These are phyloP conservation scores for Trametes cubensis DNA, from an alignment of 768 basidiomycete species.

Conservation along the genomic window DNA sequence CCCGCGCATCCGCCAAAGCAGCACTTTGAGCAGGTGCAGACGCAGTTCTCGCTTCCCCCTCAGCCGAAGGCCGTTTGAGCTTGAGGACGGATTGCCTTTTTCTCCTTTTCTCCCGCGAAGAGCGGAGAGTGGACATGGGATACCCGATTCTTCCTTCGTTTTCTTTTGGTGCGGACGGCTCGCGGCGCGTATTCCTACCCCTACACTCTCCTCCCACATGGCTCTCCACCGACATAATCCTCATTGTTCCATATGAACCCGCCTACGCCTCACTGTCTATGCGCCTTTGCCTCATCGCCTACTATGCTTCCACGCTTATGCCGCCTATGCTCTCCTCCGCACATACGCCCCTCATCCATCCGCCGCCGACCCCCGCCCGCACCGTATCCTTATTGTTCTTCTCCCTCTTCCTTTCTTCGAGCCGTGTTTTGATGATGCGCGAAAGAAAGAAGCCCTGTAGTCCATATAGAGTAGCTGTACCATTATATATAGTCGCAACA, in stretches of 20 bases:
- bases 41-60: neutral
- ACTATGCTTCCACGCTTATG: neutral
- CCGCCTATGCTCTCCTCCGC: neutral
- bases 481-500: neutral
- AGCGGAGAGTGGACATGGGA: constrained; percentile 8
- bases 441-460: neutral
- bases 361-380: constrained; percentile 6
- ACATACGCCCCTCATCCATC: neutral
- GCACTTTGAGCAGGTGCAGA: neutral
- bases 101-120: neutral
- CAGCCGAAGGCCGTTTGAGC: neutral
- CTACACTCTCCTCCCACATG: neutral
- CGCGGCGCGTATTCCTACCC: constrained; percentile 3
- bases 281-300: neutral
- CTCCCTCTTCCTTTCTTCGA: neutral
- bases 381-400: constrained; percentile 18
- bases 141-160: constrained; percentile 12
- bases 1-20: neutral
- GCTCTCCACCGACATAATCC: neutral
- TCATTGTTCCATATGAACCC: constrained; percentile 1
- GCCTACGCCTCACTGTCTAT: neutral
- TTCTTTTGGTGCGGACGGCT: constrained; percentile 18
- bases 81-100: too few species aligned
- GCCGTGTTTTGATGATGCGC: neutral
- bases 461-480: neutral